phyloP scores from a whole-genome alignment of 352 stramenopile species.

The Phytopythium montanum region DNA sequence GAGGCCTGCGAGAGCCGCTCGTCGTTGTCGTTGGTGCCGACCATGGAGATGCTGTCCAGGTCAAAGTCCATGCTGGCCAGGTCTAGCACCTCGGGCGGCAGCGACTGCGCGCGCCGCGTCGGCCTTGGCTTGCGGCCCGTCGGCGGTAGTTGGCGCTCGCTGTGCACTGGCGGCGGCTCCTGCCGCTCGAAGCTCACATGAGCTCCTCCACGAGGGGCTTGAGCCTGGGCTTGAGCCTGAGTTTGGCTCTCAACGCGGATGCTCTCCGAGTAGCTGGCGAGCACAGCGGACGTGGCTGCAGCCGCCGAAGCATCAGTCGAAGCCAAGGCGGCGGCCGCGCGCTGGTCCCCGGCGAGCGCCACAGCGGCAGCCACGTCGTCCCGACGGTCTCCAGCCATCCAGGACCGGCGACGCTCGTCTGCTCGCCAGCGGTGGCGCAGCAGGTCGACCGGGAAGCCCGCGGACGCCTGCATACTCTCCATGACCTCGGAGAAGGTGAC shows the following conservation, averaged over 20 bases:
- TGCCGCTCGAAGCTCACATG: slow-evolving; percentile 15
- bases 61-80: slow-evolving; percentile 66
- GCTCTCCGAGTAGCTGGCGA: slow-evolving; percentile 35
- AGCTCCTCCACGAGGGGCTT: slow-evolving; percentile 10
- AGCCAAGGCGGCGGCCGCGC: background rate
- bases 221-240: slow-evolving; percentile 9
- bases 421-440: slow-evolving; percentile 42
- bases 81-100: slow-evolving; percentile 55
- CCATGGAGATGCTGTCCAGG: slow-evolving; percentile 81
- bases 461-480: slow-evolving; percentile 42
- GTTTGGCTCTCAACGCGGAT: slow-evolving; percentile 25
- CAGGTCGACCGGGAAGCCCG: slow-evolving; percentile 13
- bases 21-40: slow-evolving; percentile 45
- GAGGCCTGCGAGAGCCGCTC: slow-evolving; percentile 72
- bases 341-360: slow-evolving; percentile 13
- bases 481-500: slow-evolving; percentile 78
- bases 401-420: slow-evolving; percentile 70
- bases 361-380: slow-evolving; percentile 13
- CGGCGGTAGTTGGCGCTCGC: slow-evolving; percentile 31
- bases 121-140: slow-evolving; percentile 20
- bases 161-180: slow-evolving; percentile 17
- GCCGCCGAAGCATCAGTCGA: background rate
- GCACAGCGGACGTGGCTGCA: background rate
- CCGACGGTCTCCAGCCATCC: slow-evolving; percentile 58
- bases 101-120: slow-evolving; percentile 51